Evolutionary conservation across 1,284 basidiomycete genomes (phyloP).

Genomic region (Boletus mariae): DNA sequence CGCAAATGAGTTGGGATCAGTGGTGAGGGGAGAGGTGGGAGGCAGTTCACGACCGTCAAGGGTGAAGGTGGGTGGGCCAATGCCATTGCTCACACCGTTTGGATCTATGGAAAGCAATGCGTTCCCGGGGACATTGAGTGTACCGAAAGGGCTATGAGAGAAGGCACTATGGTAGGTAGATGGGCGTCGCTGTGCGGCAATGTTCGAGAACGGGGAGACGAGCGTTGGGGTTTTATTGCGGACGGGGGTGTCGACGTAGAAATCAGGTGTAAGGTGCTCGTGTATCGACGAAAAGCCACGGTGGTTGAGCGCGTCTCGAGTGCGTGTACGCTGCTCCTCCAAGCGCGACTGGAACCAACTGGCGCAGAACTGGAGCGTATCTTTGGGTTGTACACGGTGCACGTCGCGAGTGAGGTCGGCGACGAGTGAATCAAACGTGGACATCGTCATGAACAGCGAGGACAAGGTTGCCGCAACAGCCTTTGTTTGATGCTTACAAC

Average conservation of each 20-base stretch:
- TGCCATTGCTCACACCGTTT: constrained; percentile 22
- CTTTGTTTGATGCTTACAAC: constrained; percentile 8
- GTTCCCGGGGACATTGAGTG: constrained; percentile 73
- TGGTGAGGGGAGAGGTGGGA: constrained; percentile 59
- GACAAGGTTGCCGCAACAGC: neutral
- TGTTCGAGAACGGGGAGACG: constrained; percentile 48
- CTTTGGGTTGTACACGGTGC: constrained; percentile 80
- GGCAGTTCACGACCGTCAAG: constrained; percentile 55
- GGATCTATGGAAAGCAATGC: constrained; percentile 56
- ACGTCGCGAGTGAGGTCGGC: constrained; percentile 86
- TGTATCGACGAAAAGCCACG: constrained; percentile 45
- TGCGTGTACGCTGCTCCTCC: constrained; percentile 75
- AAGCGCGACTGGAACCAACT: constrained; percentile 92
- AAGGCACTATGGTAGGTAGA: constrained; percentile 49
- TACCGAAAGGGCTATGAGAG: constrained; percentile 69
- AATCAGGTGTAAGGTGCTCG: constrained; percentile 52
- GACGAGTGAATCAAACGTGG: constrained; percentile 78
- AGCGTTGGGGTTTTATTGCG: constrained; percentile 34
- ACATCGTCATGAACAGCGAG: constrained; percentile 35
- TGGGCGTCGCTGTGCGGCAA: constrained; percentile 46
- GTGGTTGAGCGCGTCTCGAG: constrained; percentile 60
- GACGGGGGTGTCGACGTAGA: constrained; percentile 58
- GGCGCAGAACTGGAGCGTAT: constrained; percentile 91
- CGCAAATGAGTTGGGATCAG: constrained; percentile 45
- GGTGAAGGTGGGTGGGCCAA: constrained; percentile 51